Percentiles rank a stretch among this genome's conserved stretches.
Evolutionary conservation across 768 basidiomycete species (phyloP).

Genomic region (Symmetrospora coprosmae): DNA sequence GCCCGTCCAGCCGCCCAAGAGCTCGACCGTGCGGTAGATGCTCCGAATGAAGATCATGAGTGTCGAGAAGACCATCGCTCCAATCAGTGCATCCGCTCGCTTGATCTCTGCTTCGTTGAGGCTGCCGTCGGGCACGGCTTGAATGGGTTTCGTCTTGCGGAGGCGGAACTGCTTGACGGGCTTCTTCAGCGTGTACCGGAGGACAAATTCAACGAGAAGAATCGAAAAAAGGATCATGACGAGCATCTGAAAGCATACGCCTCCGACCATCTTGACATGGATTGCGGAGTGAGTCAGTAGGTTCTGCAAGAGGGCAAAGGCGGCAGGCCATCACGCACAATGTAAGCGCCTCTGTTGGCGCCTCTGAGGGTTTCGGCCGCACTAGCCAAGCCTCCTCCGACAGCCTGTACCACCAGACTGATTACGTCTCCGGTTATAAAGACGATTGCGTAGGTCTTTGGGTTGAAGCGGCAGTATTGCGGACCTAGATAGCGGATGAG

Average conservation of each 20-base stretch:
- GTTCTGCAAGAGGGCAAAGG: no score
- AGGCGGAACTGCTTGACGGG: slow-evolving; percentile 2
- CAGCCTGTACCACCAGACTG: not conserved
- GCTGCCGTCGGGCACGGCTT: not conserved
- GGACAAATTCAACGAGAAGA: not conserved
- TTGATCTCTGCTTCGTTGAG: not conserved
- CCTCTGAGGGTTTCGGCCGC: not conserved
- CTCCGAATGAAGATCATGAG: not conserved
- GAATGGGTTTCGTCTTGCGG: not conserved
- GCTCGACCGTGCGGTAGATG: not conserved
- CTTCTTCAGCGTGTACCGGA: not conserved
- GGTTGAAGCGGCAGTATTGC: slow-evolving; percentile 6
- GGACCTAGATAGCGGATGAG: not conserved
- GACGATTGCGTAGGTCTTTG: not conserved
- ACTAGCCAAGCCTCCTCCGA: not conserved
- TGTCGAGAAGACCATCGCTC: not conserved
- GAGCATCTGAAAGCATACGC: not conserved
- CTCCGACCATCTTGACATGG: slow-evolving; percentile 2
- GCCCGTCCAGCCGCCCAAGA: not conserved
- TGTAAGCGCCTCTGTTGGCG: not conserved
- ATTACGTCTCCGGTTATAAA: not conserved
- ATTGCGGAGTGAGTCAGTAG: no score
- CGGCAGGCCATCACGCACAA: no score
- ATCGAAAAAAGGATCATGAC: not conserved
- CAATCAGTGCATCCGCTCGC: not conserved